A percentile compares a stretch with the other conserved stretches of the same genome.
phyloP scores from a whole-genome alignment of 2,329 filamentous ascomycete species.

The Alternaria viburni region DNA sequence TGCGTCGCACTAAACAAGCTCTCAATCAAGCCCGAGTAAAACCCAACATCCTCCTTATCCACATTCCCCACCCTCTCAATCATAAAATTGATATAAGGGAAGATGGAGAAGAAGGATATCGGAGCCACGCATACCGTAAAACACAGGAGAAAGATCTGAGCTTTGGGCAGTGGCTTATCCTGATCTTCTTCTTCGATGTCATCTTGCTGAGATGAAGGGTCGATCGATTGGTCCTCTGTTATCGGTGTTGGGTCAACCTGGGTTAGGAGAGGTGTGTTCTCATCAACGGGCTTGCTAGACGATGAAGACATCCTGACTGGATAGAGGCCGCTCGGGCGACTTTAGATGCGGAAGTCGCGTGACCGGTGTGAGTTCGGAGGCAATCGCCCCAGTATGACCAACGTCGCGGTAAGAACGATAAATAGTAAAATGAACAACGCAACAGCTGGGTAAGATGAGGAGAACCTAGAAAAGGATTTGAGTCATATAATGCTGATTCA shows the following conservation, averaged over 20 bases:
- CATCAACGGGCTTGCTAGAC: slow-evolving; percentile 19
- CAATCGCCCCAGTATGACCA: not conserved
- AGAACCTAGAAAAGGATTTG: not conserved
- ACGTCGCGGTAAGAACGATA: not conserved
- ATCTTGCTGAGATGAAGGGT: not conserved
- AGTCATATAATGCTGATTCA: not conserved
- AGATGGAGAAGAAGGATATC: slow-evolving; percentile 82
- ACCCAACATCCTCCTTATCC: slow-evolving; percentile 71
- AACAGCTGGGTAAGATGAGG: no score
- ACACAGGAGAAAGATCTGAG: slow-evolving; percentile 74
- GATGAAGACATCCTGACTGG: slow-evolving; percentile 1
- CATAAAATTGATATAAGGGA: slow-evolving; percentile 83
- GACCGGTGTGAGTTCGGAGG: not conserved
- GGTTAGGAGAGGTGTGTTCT: slow-evolving; percentile 39
- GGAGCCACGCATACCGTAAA: slow-evolving; percentile 76
- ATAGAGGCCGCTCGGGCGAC: not conserved
- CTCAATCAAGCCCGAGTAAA: slow-evolving; percentile 78
- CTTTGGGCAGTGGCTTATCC: slow-evolving; percentile 33
- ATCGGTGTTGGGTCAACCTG: slow-evolving; percentile 22
- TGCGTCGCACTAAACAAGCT: slow-evolving; percentile 75
- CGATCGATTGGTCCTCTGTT: slow-evolving; percentile 11
- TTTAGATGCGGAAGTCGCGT: not conserved
- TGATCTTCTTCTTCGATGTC: slow-evolving; percentile 17
- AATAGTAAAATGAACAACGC: not conserved
- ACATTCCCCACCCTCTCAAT: slow-evolving; percentile 69